A percentile compares a stretch with the other conserved stretches of the same genome.
These are phyloP conservation scores for Xylaria telfairii DNA, from an alignment of 495 filamentous ascomycete genomes.

Conservation along the genomic window DNA sequence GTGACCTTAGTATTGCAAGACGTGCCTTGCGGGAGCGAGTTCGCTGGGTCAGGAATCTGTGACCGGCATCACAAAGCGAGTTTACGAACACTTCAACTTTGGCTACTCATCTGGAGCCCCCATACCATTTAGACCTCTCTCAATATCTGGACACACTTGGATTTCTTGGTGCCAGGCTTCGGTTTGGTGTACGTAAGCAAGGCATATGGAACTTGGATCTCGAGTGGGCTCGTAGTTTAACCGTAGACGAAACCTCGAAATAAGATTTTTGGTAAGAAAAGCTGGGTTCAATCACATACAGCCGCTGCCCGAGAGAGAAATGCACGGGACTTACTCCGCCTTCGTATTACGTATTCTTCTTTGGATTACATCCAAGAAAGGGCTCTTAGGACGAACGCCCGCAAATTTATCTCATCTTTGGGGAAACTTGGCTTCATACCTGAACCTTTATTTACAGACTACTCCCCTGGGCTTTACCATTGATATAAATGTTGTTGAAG, in stretches of 20 bases:
- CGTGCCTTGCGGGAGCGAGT: constrained; percentile 24
- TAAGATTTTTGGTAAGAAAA: no score
- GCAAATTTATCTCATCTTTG: no score
- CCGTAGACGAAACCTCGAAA: neutral
- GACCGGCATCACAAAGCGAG: neutral
- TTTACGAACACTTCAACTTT: neutral
- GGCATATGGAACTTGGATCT: neutral
- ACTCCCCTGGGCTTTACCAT: no score
- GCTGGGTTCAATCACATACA: no score
- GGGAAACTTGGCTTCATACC: no score
- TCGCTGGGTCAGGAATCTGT: constrained; percentile 7
- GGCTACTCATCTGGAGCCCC: neutral
- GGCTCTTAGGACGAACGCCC: no score
- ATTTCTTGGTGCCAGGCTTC: neutral
- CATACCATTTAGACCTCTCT: neutral
- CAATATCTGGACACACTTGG: neutral
- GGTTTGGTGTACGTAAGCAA: neutral
- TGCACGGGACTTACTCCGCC: no score
- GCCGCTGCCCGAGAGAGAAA: no score
- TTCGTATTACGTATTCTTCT: no score
- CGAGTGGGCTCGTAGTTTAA: neutral
- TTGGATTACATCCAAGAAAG: no score
- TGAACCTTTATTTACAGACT: no score
- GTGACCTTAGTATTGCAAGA: constrained; percentile 13
- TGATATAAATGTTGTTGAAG: no score